Percentiles rank a stretch among this genome's conserved stretches.
Evolutionary conservation across 139 green algal species (phyloP).

Genomic region (Volvox reticuliferus): DNA sequence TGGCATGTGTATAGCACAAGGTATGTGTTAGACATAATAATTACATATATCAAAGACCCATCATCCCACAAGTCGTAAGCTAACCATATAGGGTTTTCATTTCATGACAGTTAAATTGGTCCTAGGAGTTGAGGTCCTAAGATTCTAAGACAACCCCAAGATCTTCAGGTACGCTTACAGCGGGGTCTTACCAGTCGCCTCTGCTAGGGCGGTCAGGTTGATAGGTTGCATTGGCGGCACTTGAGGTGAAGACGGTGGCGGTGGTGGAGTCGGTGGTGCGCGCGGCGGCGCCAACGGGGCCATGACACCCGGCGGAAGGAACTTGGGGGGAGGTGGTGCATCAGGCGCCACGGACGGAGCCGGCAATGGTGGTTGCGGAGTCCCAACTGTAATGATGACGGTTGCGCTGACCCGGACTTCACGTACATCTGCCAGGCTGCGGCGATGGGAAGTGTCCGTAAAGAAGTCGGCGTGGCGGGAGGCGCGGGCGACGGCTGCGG

Average conservation of each 20-base stretch:
- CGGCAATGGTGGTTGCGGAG: neutral
- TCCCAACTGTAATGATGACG: neutral
- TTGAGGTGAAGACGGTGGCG: neutral
- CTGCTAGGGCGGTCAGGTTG: constrained; percentile 11
- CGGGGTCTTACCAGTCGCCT: neutral
- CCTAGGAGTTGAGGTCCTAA: too few relatives aligned
- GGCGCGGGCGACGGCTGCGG: neutral
- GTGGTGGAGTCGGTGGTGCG: neutral
- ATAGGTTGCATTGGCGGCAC: neutral
- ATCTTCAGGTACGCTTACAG: too few relatives aligned
- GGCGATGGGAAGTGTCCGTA: neutral
- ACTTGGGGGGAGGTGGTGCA: neutral
- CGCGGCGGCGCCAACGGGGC: neutral
- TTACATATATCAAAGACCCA: too few relatives aligned
- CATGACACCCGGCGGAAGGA: neutral
- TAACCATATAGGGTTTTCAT: too few relatives aligned
- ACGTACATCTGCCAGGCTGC: neutral
- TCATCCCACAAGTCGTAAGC: too few relatives aligned
- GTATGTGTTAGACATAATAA: too few relatives aligned
- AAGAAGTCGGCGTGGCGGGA: neutral
- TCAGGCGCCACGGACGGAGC: neutral
- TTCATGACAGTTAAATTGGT: too few relatives aligned
- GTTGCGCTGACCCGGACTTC: neutral
- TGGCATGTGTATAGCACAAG: too few relatives aligned
- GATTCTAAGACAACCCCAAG: too few relatives aligned